Conservation (phyloP, 345 rosid genomes). For the Rhodamnia rubescens region DNA sequence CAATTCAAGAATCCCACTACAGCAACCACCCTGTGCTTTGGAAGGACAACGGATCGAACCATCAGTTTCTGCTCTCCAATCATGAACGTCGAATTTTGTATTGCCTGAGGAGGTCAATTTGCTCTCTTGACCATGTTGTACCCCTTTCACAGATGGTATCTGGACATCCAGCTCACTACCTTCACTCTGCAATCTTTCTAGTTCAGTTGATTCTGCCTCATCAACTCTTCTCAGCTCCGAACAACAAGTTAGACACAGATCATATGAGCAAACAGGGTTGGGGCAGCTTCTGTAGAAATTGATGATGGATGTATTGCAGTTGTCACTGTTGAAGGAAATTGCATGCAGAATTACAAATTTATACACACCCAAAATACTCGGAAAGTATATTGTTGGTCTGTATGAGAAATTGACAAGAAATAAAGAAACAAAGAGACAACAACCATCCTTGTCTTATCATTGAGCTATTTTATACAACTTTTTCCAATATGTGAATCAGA, state of each 20-base stretch:
- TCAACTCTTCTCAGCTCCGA: constrained; percentile 25
- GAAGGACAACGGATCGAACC: constrained; percentile 60
- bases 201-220: constrained; percentile 6
- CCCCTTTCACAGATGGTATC: constrained; percentile 1
- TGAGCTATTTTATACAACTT: neutral
- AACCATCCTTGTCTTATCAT: neutral
- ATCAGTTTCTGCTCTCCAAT: constrained; percentile 37
- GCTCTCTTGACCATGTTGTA: neutral
- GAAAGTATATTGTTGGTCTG: neutral
- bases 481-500: neutral
- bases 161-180: neutral
- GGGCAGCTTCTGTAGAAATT: constrained; percentile 41
- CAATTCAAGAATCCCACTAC: constrained; percentile 32
- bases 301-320: constrained; percentile 43
- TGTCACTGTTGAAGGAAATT: constrained; percentile 29
- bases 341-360: constrained; percentile 1
- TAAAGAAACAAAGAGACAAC: neutral
- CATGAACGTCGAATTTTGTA: neutral
- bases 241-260: constrained; percentile 49
- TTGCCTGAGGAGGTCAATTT: neutral
- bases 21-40: constrained; percentile 52
- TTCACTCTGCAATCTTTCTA: constrained; percentile 8
- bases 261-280: constrained; percentile 26
- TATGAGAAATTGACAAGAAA: neutral
- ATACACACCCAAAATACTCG: neutral